Percentiles rank a stretch among this genome's conserved stretches.
Conservation (phyloP, 345 rosid species). For the Salix viminalis region DNA sequence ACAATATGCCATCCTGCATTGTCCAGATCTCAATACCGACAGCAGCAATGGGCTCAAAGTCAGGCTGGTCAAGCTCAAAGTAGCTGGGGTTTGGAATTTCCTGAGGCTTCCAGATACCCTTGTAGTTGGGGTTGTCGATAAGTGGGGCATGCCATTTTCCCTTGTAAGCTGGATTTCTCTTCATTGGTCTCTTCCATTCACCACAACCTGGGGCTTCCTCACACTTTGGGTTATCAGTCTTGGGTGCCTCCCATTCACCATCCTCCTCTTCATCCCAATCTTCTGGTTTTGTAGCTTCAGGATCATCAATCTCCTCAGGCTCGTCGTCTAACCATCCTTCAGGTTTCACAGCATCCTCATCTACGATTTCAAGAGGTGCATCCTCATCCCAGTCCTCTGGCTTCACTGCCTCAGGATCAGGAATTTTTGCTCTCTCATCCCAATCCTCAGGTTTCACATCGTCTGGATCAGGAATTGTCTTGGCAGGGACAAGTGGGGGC, state of each 20-base stretch:
- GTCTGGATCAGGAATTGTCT: conserved; percentile 88
- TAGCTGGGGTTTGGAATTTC: conserved; percentile 73
- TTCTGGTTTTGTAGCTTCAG: conserved; percentile 81
- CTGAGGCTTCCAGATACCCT: conserved; percentile 84
- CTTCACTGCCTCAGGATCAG: conserved; percentile 66
- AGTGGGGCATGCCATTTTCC: conserved; percentile 79
- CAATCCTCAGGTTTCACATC: conserved; percentile 87
- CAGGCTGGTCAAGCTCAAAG: conserved; percentile 68
- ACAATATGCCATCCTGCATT: conserved; percentile 84
- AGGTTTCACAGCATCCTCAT: conserved; percentile 80
- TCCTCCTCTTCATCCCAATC: conserved; percentile 97
- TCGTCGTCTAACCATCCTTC: conserved; percentile 90
- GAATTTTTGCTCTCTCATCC: conserved; percentile 79
- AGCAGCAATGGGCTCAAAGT: conserved; percentile 77
- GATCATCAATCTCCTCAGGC: conserved; percentile 85
- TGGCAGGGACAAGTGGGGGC: conserved; percentile 68
- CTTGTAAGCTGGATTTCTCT: conserved; percentile 78
- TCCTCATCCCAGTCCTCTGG: conserved; percentile 95
- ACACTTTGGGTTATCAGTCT: conserved; percentile 77
- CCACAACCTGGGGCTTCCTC: conserved; percentile 79
- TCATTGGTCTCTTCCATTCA: conserved; percentile 82
- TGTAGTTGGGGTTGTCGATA: conserved; percentile 77
- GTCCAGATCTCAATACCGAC: conserved; percentile 91
- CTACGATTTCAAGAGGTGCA: conserved; percentile 85
- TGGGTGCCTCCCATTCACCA: conserved; percentile 90